These are phyloP conservation scores for Phytophthora boehmeriae DNA, from an alignment of 352 stramenopile genomes.

Conservation along the genomic window DNA sequence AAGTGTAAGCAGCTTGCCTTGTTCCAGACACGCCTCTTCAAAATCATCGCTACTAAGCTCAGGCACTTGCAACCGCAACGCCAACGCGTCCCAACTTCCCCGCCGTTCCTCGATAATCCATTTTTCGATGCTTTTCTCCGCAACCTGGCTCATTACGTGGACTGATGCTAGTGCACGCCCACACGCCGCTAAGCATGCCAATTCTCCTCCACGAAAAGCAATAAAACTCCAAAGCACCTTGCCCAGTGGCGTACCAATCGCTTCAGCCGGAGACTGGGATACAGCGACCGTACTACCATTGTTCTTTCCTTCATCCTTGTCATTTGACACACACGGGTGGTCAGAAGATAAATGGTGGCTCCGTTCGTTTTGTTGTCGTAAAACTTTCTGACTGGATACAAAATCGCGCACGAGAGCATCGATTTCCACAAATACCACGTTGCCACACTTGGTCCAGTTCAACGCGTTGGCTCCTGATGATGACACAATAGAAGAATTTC, in stretches of 20 bases:
- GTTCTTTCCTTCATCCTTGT: conserved; percentile 26
- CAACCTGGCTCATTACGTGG: conserved; percentile 80
- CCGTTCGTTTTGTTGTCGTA: conserved; percentile 28
- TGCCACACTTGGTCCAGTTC: conserved; percentile 84
- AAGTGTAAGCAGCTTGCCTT: conserved; percentile 79
- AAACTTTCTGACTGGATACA: conserved; percentile 58
- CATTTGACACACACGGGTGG: conserved; percentile 5
- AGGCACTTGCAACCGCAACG: conserved; percentile 65
- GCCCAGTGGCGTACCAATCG: conserved; percentile 62
- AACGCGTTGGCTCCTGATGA: conserved; percentile 27
- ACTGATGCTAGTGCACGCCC: conserved; percentile 82
- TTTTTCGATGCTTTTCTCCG: conserved; percentile 85
- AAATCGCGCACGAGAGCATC: conserved; percentile 82
- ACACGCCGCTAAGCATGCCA: conserved; percentile 72
- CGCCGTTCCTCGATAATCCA: conserved; percentile 84
- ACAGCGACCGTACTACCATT: conserved; percentile 11
- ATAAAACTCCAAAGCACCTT: conserved; percentile 84
- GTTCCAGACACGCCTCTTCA: conserved; percentile 67
- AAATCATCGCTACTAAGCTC: conserved; percentile 87
- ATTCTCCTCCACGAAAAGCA: conserved; percentile 78
- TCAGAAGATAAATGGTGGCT: conserved; percentile 26
- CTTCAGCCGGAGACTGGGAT: conserved; percentile 42
- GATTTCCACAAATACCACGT: conserved; percentile 85
- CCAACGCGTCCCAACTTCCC: conserved; percentile 65
- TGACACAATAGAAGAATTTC: conserved; percentile 22